Conservation (phyloP, 2,329 filamentous ascomycete genomes). For the Penicillium sp. region DNA sequence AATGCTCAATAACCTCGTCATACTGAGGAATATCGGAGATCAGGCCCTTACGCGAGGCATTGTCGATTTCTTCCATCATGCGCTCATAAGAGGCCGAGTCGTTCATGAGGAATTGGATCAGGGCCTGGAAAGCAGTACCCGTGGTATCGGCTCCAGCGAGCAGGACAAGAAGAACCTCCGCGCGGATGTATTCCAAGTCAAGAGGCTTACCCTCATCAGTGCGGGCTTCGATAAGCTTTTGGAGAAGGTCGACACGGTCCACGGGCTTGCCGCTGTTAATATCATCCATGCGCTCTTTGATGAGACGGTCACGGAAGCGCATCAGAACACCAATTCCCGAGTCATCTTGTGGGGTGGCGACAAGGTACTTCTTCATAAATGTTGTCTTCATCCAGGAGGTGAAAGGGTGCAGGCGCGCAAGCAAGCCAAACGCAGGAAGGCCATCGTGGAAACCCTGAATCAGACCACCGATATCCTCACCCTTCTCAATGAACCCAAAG, state of each 20-base stretch:
- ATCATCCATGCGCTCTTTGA: slow-evolving; percentile 54
- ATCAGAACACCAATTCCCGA: slow-evolving; percentile 61
- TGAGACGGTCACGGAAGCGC: slow-evolving; percentile 60
- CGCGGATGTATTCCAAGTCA: slow-evolving; percentile 56
- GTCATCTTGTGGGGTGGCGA: slow-evolving; percentile 58
- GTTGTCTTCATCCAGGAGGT: slow-evolving; percentile 61
- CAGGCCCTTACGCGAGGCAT: slow-evolving; percentile 36
- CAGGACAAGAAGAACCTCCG: slow-evolving; percentile 57
- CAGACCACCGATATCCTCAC: slow-evolving; percentile 57
- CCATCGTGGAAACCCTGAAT: slow-evolving; percentile 61
- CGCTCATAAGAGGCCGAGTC: slow-evolving; percentile 48
- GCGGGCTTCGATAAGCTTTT: slow-evolving; percentile 53
- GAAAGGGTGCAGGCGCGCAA: slow-evolving; percentile 58
- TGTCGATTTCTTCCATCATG: slow-evolving; percentile 54
- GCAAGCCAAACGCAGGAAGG: slow-evolving; percentile 55
- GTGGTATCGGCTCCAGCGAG: slow-evolving; percentile 60
- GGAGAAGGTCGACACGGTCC: slow-evolving; percentile 57
- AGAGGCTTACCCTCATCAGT: slow-evolving; percentile 53
- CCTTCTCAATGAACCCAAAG: slow-evolving; percentile 60
- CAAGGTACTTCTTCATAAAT: slow-evolving; percentile 56
- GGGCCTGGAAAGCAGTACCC: slow-evolving; percentile 55
- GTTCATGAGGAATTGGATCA: slow-evolving; percentile 50
- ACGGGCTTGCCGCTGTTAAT: slow-evolving; percentile 51
- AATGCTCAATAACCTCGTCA: slow-evolving; percentile 46
- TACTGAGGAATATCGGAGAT: slow-evolving; percentile 45